These are phyloP conservation scores for Xylaria venustula DNA, from an alignment of 495 filamentous ascomycete genomes.

Conservation along the genomic window DNA sequence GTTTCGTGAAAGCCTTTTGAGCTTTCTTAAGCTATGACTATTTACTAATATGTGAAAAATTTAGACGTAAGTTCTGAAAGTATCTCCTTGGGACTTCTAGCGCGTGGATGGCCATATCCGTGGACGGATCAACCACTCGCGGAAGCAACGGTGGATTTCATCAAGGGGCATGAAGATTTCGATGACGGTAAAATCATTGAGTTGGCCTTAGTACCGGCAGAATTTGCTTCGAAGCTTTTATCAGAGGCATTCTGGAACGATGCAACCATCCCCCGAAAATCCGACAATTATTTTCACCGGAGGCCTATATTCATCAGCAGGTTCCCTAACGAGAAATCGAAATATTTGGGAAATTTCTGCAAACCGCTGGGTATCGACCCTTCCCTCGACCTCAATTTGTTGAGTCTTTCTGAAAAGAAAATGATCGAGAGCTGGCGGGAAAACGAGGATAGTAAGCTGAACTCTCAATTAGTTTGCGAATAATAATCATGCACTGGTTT, in stretches of 20 bases:
- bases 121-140: too few species aligned
- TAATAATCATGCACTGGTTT: background rate
- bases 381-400: background rate
- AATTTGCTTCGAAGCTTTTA: background rate
- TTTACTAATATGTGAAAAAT: too few species aligned
- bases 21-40: too few species aligned
- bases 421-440: background rate
- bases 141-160: background rate
- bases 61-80: too few species aligned
- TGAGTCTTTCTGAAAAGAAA: background rate
- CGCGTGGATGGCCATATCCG: background rate
- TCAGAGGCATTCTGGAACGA: slow-evolving; percentile 1
- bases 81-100: too few species aligned
- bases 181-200: background rate
- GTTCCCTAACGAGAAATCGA: too few species aligned
- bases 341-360: too few species aligned
- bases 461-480: too few species aligned
- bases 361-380: background rate
- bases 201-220: background rate
- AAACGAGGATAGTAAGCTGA: background rate
- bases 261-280: background rate
- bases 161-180: background rate
- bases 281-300: background rate
- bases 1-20: too few species aligned
- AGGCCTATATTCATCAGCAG: background rate